Conservation (phyloP, 2,329 filamentous ascomycete genomes). For the Aspergillus bombycis region DNA sequence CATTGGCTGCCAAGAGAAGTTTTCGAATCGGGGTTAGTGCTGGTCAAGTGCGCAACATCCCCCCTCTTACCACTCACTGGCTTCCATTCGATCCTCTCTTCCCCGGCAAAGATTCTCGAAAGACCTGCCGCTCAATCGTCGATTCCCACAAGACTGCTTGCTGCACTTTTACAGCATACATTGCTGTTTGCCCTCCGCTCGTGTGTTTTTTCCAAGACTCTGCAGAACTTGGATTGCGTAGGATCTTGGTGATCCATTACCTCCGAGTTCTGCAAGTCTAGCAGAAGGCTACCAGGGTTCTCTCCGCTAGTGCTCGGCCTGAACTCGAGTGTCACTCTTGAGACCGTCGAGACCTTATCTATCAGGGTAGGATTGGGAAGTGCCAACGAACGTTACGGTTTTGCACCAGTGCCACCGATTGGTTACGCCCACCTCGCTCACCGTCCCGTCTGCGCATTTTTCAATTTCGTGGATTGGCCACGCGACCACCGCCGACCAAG, state of each 20-base stretch:
- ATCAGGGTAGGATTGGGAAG: slow-evolving; percentile 1
- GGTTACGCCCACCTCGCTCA: slow-evolving; percentile 19
- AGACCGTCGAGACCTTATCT: background rate
- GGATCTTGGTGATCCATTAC: slow-evolving; percentile 24
- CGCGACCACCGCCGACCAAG: slow-evolving; percentile 48
- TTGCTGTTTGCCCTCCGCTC: slow-evolving; percentile 4
- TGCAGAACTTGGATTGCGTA: slow-evolving; percentile 30
- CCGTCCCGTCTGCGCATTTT: slow-evolving; percentile 30
- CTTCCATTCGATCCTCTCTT: slow-evolving; percentile 30
- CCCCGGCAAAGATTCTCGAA: slow-evolving; percentile 31
- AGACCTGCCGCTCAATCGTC: slow-evolving; percentile 14
- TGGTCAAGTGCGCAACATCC: slow-evolving; percentile 29
- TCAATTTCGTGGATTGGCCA: slow-evolving; percentile 47
- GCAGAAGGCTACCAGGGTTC: slow-evolving; percentile 28
- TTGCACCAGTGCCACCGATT: slow-evolving; percentile 20
- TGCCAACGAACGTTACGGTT: slow-evolving; percentile 13
- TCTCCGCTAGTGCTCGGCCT: slow-evolving; percentile 25
- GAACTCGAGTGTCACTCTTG: slow-evolving; percentile 10
- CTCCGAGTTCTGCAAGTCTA: slow-evolving; percentile 36
- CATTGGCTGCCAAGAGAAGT: slow-evolving; percentile 28
- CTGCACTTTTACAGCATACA: background rate
- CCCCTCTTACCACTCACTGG: slow-evolving; percentile 28
- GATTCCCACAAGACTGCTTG: slow-evolving; percentile 2
- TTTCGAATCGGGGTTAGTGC: slow-evolving; percentile 27
- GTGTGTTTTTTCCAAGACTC: slow-evolving; percentile 16